phyloP scores from a whole-genome alignment of 1,139 yeast genomes.

The Yamadazyma buinensis region DNA sequence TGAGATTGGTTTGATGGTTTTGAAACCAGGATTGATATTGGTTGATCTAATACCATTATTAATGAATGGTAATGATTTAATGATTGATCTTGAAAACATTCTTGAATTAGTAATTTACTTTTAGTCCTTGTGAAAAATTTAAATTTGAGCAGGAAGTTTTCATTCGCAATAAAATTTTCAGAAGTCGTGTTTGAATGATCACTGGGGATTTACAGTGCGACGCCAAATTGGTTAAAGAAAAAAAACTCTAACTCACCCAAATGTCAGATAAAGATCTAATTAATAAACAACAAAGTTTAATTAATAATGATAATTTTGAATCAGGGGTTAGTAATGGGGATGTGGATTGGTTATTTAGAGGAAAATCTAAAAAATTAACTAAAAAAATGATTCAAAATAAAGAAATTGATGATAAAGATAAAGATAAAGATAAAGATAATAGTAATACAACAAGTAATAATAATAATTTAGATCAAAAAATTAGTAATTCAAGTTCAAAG shows the following conservation, averaged over 20 bases:
- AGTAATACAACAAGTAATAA: background rate
- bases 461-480: background rate
- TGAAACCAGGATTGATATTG: background rate
- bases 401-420: slow-evolving; percentile 4
- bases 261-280: slow-evolving; percentile 4
- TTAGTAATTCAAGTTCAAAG: background rate
- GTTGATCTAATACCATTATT: background rate
- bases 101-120: background rate
- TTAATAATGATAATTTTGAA: slow-evolving; percentile 18
- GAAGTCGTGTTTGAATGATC: too few species aligned
- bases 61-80: slow-evolving; percentile 11
- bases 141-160: too few species aligned
- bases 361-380: slow-evolving; percentile 54
- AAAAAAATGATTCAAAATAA: slow-evolving; percentile 23
- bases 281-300: slow-evolving; percentile 3
- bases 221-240: too few species aligned
- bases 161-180: too few species aligned
- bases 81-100: slow-evolving; percentile 24
- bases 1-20: background rate
- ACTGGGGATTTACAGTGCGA: too few species aligned
- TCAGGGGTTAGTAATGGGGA: slow-evolving; percentile 68
- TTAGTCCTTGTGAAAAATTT: background rate
- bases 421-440: slow-evolving; percentile 1
- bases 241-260: too few species aligned
- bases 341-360: slow-evolving; percentile 73